Evolutionary conservation across 352 stramenopile species (phyloP), one percentile per base, ranked within the genome.

Genomic region (Pythium phragmitis): DNA sequence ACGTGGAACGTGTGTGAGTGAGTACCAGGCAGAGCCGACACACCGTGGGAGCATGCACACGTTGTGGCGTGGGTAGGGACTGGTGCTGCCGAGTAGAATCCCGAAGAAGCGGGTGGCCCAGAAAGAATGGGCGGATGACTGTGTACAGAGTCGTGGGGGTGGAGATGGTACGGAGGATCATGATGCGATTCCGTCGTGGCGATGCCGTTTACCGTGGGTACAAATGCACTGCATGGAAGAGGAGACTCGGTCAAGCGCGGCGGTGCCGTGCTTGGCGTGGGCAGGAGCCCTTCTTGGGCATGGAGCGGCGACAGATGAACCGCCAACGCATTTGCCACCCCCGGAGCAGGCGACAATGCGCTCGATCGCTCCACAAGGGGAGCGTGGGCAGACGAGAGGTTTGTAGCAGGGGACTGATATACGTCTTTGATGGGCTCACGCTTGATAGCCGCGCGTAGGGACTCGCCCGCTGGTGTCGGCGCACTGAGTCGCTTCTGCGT

Each of bases 391-490:
- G 26, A 30, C 26, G 1, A 9, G 2, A 42, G 2, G 37, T 12
- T 42, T 6, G 37, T 42, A 30, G 23, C 8, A 41, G 48, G 6
- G 11, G 23, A 7, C 21, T 19, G 47, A 13, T 5, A 17, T 3
- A 13, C 17, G 28, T 43, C 50, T 5, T 7, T 30, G 26, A 8
- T 41, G 21, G 62, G 67, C 16, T 77, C 41, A 23, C 46, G 42
- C 37, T 67, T 64, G 34, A 64, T 42, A 1, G 30, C 41, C 17
- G n/a, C 21, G 37, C 43, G 37, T 4, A 4, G 37, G 37, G 37
- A 26, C 30, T 33, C 50, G 34, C 16, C 7, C 17, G 11, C 19
- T n/a, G 19, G 13, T 21, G 23, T 7, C 48, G 48, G 17, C 28
- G 14, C 26, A 12, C 13, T 55, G 23, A n/a, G 50, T 28, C 13